Evolutionary conservation across 495 filamentous ascomycete genomes (phyloP), one percentile per base, ranked within the genome.

Genomic region (Halenospora varia): DNA sequence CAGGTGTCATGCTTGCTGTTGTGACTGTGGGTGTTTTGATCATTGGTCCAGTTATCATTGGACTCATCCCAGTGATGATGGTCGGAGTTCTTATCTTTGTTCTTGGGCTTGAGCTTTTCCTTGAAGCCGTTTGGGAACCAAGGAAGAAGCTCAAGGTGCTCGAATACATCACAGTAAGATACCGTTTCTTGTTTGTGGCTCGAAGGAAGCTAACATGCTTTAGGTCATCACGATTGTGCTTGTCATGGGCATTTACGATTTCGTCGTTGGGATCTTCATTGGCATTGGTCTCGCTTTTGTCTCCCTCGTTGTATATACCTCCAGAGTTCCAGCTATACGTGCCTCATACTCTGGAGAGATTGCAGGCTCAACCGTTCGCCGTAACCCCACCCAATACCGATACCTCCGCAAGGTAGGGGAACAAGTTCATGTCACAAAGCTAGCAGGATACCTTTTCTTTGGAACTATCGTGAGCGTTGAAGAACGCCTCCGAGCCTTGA

Each of bases 401-500:
- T 98, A 89, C 65, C 73, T 98, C 19, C 84, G 84, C 49, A 78
- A 93, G 61, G 93, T 90, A 44, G 93, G 95, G 1, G 77, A 80
- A 29, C 94, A 98, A 66, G 92, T 92, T 39, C 83, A 89, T 40
- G 83, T 97, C 53, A 88, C 92, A 59, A 97, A 97, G 70, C 80
- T 97, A 23, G 85, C 87, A 11, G 92, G 94, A 1, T 96, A 90
- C 61, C 80, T 97, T 8, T 98, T 97, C 74, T 98, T 98, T 62
- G 94, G 94, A 4, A 96, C 92, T 0, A 97, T 98, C 52, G 91
- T 96, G 25, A 87, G 87, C 26, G 92, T 98, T 2, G 94, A 98
- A 70, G 87, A 88, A 53, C 86, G 87, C 52, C 89, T 96, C 65
- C 81, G 91, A 19, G 82, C 76, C 1, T 72, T 97, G 49, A 86